These are phyloP conservation scores for Sphagnum contortum DNA, from an alignment of 225 moss, liverwort and hornwort species.

Conservation along the genomic window DNA sequence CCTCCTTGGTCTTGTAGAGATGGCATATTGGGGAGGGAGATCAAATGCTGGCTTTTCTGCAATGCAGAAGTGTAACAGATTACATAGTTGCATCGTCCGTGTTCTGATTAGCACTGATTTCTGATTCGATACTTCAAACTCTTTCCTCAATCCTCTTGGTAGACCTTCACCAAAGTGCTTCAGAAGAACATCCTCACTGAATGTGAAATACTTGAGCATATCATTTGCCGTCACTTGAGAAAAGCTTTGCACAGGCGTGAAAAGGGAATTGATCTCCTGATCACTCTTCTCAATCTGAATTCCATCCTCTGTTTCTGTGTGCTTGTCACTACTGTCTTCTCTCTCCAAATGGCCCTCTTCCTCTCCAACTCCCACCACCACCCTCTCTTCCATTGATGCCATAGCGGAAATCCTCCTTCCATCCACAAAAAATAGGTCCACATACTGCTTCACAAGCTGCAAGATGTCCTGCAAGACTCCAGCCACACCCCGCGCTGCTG, in stretches of 20 bases:
- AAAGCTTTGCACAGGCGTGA: conserved; percentile 26
- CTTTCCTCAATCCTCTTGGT: conserved; percentile 58
- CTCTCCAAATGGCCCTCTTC: conserved; percentile 12
- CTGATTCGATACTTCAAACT: conserved; percentile 70
- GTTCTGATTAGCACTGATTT: conserved; percentile 63
- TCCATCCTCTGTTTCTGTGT: conserved; percentile 8
- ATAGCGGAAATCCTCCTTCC: conserved; percentile 17
- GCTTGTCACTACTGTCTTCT: background rate
- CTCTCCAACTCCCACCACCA: conserved; percentile 14
- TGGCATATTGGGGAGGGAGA: conserved; percentile 37
- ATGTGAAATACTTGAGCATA: conserved; percentile 43
- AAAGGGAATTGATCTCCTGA: conserved; percentile 16
- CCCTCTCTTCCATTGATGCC: conserved; percentile 21
- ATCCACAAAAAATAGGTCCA: background rate
- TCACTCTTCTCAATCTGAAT: conserved; percentile 1
- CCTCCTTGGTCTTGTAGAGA: conserved; percentile 43
- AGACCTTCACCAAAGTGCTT: conserved; percentile 86
- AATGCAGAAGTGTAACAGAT: conserved; percentile 57
- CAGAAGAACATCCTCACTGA: conserved; percentile 42
- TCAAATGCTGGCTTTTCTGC: conserved; percentile 32
- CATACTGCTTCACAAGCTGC: background rate
- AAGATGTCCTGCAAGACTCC: background rate
- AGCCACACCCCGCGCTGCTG: background rate
- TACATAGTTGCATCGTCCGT: conserved; percentile 60
- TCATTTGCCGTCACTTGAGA: conserved; percentile 31